These are phyloP conservation scores for Silybum marianum DNA, from an alignment of 129 eudicot species.

Conservation along the genomic window DNA sequence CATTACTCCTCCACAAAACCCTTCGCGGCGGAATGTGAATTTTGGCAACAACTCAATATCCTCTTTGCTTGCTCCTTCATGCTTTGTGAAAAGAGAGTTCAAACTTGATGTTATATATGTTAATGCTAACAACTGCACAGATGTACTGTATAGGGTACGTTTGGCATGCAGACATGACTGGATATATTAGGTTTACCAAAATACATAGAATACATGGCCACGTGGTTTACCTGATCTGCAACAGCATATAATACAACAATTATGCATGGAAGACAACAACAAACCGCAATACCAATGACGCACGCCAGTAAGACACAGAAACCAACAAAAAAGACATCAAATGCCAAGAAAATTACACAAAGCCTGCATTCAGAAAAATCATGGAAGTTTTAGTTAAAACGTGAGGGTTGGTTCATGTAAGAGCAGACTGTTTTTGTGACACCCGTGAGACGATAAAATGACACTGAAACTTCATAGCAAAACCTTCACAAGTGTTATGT, in stretches of 20 bases:
- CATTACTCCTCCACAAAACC: constrained; percentile 65
- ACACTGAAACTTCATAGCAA: no score
- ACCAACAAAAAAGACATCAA: constrained; percentile 84
- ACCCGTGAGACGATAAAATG: no score
- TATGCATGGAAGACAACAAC: constrained; percentile 91
- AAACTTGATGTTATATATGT: not conserved
- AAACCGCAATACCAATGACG: constrained; percentile 70
- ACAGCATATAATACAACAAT: constrained; percentile 77
- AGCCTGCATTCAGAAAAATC: constrained; percentile 65
- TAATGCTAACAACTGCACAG: not conserved
- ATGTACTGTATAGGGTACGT: not conserved
- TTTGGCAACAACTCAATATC: constrained; percentile 60
- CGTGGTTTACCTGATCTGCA: constrained; percentile 72
- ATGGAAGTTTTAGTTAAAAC: not conserved
- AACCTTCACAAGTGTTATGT: no score
- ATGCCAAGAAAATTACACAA: constrained; percentile 68
- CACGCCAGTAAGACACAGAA: constrained; percentile 85
- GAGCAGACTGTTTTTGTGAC: no score
- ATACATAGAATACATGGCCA: not conserved
- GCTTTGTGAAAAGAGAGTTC: constrained; percentile 3
- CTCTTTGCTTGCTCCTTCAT: constrained; percentile 81
- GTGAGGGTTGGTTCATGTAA: no score
- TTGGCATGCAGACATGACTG: no score
- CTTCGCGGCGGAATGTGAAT: constrained; percentile 52
- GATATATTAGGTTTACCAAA: no score